Conservation (phyloP, 2,329 filamentous ascomycete genomes). For the Chalaropsis ovoidea region DNA sequence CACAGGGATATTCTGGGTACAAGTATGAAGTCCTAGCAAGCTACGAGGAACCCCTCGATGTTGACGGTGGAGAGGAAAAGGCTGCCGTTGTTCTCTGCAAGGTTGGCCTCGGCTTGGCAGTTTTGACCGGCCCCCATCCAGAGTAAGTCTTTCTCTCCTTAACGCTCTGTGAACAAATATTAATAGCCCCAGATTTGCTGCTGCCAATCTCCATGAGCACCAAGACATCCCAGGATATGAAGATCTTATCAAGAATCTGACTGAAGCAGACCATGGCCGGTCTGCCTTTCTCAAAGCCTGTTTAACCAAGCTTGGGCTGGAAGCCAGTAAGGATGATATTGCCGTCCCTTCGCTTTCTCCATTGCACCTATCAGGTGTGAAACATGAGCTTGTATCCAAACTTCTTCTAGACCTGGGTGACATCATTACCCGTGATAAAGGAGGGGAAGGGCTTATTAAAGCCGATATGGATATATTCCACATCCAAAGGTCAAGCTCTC, state of each 20-base stretch:
- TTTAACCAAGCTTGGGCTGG: constrained; percentile 69
- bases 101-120: constrained; percentile 65
- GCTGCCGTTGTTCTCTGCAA: constrained; percentile 78
- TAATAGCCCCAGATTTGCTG: constrained; percentile 58
- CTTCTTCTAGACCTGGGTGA: constrained; percentile 57
- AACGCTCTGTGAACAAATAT: neutral
- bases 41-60: constrained; percentile 63
- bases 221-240: constrained; percentile 59
- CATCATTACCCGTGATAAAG: constrained; percentile 53
- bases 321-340: constrained; percentile 58
- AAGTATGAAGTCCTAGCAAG: constrained; percentile 64
- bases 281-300: constrained; percentile 69
- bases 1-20: constrained; percentile 34
- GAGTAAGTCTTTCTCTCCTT: constrained; percentile 47
- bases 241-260: constrained; percentile 56
- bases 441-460: constrained; percentile 58
- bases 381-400: constrained; percentile 54
- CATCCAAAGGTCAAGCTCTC: constrained; percentile 55
- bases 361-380: constrained; percentile 63
- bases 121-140: constrained; percentile 83
- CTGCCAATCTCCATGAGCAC: constrained; percentile 61
- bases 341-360: constrained; percentile 69
- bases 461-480: constrained; percentile 77
- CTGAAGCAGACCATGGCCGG: constrained; percentile 58
- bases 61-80: constrained; percentile 61